Conservation (phyloP, 2,329 filamentous ascomycete species). For the Paracamarosporium sp. region DNA sequence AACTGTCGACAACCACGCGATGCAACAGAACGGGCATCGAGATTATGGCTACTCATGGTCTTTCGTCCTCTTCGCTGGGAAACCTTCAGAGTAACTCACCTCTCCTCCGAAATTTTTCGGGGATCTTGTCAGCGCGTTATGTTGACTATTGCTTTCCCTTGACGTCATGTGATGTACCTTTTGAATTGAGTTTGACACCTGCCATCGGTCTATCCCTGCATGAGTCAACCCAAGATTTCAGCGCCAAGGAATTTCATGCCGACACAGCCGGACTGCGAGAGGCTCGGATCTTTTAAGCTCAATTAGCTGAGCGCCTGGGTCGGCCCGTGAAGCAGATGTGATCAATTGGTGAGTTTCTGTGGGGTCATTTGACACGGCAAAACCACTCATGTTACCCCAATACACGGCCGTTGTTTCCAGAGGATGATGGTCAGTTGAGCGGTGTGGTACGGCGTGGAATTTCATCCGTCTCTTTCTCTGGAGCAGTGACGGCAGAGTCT, state of each 20-base stretch:
- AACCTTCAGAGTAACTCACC: background rate
- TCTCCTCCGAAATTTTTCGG: background rate
- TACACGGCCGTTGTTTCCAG: background rate
- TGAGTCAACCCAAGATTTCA: background rate
- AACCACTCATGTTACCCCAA: background rate
- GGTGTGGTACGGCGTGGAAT: background rate
- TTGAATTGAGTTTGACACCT: background rate
- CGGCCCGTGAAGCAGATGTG: background rate
- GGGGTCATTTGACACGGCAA: background rate
- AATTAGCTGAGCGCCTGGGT: background rate
- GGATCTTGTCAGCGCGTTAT: background rate
- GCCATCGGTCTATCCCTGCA: background rate
- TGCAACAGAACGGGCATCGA: background rate
- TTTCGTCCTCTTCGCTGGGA: background rate
- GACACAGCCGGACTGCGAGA: background rate
- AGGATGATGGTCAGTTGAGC: background rate
- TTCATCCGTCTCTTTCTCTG: background rate
- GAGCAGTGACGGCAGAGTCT: background rate
- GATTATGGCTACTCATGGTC: background rate
- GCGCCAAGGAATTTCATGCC: background rate
- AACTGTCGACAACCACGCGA: background rate
- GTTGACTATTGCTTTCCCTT: background rate
- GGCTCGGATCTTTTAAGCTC: background rate
- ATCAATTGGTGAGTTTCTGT: background rate
- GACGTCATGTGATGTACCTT: background rate